Percentiles rank a stretch among this genome's conserved stretches.
These are phyloP conservation scores for Jaapia argillacea DNA, from an alignment of 768 basidiomycete genomes.

Conservation along the genomic window DNA sequence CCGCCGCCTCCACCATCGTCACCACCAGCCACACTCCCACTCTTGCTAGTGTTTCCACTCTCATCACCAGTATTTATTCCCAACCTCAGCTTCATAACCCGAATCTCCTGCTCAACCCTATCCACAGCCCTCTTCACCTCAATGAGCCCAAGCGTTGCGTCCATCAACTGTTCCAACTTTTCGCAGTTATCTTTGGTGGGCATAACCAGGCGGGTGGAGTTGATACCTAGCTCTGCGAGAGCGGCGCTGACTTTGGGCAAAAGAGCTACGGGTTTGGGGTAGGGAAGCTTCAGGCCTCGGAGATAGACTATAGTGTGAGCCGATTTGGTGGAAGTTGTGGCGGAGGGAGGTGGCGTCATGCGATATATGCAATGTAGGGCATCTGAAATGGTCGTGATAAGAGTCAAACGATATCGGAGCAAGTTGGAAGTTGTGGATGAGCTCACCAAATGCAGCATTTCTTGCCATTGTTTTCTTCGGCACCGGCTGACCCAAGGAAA, in stretches of 20 bases:
- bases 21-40: constrained; percentile 20
- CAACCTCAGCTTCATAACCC: constrained; percentile 54
- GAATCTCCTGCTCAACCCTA: constrained; percentile 77
- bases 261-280: constrained; percentile 56
- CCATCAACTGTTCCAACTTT: constrained; percentile 64
- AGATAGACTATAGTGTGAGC: constrained; percentile 74
- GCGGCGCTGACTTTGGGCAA: constrained; percentile 70
- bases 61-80: too few relatives aligned
- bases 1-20: constrained; percentile 25
- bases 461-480: constrained; percentile 24
- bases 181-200: constrained; percentile 79
- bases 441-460: too few relatives aligned
- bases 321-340: constrained; percentile 54
- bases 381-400: constrained; percentile 31
- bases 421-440: background rate
- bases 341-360: constrained; percentile 40
- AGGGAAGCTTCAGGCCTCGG: constrained; percentile 79
- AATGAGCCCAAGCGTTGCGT: constrained; percentile 63
- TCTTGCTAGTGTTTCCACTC: constrained; percentile 30
- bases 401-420: too few relatives aligned
- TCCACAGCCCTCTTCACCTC: constrained; percentile 87
- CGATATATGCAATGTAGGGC: constrained; percentile 66
- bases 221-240: constrained; percentile 68
- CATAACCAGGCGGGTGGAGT: constrained; percentile 77
- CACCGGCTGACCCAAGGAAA: constrained; percentile 25